Base-by-base conservation (phyloP, 2,329 filamentous ascomycete genomes). In the Stenocarpella maydis region DNA sequence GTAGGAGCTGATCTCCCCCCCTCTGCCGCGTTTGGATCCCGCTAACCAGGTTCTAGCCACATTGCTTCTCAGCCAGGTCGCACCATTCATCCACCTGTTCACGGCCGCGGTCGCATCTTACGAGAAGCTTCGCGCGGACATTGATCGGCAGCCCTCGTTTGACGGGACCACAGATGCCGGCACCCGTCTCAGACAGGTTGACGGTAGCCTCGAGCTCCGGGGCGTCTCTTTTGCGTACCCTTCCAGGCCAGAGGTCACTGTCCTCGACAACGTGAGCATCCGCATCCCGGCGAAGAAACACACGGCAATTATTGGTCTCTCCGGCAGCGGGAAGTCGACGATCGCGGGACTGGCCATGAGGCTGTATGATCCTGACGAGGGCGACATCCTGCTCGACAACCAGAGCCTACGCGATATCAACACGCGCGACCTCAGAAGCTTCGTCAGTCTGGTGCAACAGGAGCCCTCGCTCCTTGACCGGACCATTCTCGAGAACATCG, bases 81-180 rank as follows among this genome's bases (percentile, higher is more conserved):
- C 86, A 1, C 87, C 87, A 0, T 89, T 88, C 72, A 78, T 89
- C n/a, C 86, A 88, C 60, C 85, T 87, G 3, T 89, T 90, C 68
- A 84, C 83, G 1, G 80, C 85, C 45, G 87, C 87, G 1, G 83
- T 86, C 1, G 82, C 85, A 9, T 77, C 88, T 0, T 88, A 85
- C 69, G 78, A 84, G 47, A 88, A 88, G 70, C 76, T 91, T 21
- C 81, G 82, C n/a, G 79, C 80, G 21, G 87, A 87, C 43, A 87
- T 90, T 28, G 81, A 87, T 37, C 83, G 84, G 4, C 69, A 76
- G 41, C 81, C 84, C 0, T 75, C 78, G 49, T 85, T 85, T 61
- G 82, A 86, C 53, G 79, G 78, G 1, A 80, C 72, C 0, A 55
- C 72, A 37, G 49, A 21, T 26, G 47, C 71, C 53, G 58, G 73